Base-by-base conservation (phyloP, 1,284 basidiomycete genomes). In the Cryptococcus floricola region DNA sequence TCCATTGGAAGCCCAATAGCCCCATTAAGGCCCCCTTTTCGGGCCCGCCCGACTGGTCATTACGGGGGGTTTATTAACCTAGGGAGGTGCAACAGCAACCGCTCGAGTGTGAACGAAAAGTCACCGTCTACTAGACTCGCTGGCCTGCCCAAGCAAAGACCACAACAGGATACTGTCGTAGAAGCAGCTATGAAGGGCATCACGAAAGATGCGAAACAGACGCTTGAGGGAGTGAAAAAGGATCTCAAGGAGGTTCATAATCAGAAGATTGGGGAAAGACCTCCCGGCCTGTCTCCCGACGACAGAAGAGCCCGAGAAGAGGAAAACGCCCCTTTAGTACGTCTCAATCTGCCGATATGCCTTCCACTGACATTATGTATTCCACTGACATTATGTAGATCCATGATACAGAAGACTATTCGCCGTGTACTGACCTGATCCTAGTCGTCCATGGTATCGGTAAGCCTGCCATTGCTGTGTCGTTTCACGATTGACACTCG, bases 381-480 rank as follows among this genome's bases (percentile, higher is more conserved):
- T n/a, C 41, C 8, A 42, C 41, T 42, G 19, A 42, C 41, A 7
- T 13, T 23, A 9, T 14, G 19, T 39, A 71, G 66, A 65, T 67
- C 5, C 69, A 70, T 42, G 57, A 71, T 3, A 65, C 70, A 16
- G 75, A 74, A 37, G 74, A 71, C 28, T 71, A 70, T 37, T 57
- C 69, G 23, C 71, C 72, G 5, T 79, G 80, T 52, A 80, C 80
- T 0, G 80, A 81, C 64, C 65, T 81, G 14, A 74, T 80, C 12
- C 61, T 81, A 38, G 73, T 81, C 48, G 72, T 81, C 19, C 80
- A 81, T 61, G 80, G 80, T 16, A 81, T 81, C 25, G 80, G 77
- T 44, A 67, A 74, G 67, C 48, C 6, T 8, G 25, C 8, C 19
- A 3, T 23, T 41, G 10, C 28, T 41, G 43, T 34, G 25, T 25